A percentile compares a stretch with the other conserved stretches of the same genome.
These are phyloP conservation scores for Arctium lappa DNA, from an alignment of 129 eudicot species.

Conservation along the genomic window DNA sequence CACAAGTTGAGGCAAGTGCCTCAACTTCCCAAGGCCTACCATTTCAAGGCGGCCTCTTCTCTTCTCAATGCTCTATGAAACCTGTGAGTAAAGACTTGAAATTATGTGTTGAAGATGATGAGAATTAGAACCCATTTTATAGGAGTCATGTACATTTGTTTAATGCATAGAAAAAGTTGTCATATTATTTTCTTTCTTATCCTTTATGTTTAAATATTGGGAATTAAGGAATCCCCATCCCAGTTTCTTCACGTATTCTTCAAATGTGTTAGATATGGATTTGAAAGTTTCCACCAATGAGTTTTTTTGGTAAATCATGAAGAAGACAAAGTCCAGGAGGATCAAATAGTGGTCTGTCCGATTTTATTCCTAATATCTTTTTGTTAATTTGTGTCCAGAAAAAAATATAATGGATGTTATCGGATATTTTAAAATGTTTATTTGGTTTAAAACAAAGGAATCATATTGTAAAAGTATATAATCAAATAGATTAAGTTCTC, in stretches of 20 bases:
- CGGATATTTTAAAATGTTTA: not conserved
- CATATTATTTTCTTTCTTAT: not conserved
- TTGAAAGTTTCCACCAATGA: constrained; percentile 32
- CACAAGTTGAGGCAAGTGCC: constrained; percentile 46
- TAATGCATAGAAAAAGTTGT: constrained; percentile 24
- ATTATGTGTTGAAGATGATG: not conserved
- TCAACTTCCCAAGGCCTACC: constrained; percentile 23
- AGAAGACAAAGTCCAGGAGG: constrained; percentile 20
- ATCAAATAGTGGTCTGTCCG: not conserved
- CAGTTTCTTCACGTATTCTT: not conserved
- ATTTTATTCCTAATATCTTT: not conserved
- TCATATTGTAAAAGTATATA: not conserved
- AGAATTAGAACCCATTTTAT: constrained; percentile 17
- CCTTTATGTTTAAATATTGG: not conserved
- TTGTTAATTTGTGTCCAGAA: not conserved
- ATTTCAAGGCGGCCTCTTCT: constrained; percentile 4
- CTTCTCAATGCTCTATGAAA: not conserved
- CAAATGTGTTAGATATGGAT: constrained; percentile 5
- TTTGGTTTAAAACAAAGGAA: not conserved
- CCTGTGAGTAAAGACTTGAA: not conserved
- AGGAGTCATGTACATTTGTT: not conserved
- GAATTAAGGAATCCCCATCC: not conserved
- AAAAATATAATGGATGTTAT: not conserved
- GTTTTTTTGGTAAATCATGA: constrained; percentile 7
- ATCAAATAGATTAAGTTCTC: no score